Base-by-base conservation (phyloP, 73 alveolate species). In the Paramecium biaurelia region DNA sequence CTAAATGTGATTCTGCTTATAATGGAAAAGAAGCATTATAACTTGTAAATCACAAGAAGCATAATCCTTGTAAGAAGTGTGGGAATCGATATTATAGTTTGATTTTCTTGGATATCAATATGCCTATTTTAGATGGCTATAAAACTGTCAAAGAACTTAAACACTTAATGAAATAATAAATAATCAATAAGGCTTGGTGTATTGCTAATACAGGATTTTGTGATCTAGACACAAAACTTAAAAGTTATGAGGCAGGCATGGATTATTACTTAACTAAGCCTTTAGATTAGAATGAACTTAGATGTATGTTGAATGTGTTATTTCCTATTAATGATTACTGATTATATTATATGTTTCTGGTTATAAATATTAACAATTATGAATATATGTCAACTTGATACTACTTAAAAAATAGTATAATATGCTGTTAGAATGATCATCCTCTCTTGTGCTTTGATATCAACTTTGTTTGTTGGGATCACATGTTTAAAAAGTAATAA, bases 131-230 rank as follows among this genome's bases (percentile, higher is more conserved):
- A 45, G 90, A 79, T 45, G 90, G 90, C 3, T 42, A 43, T 45
- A 21, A 45, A 79, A 79, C 90, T 24, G 90, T 79, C 28, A 41
- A 41, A 79, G 90, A 79, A 79, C n/a, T 79, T 1, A 79, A 45
- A 45, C 4, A 24, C 5, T 20, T 79, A 26, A 41, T 42, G 42
- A 30, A 20, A 79, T 20, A 43, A 23, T 24, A 79, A 79, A 45
- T 24, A 7, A 41, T 79, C 10, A 38, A 38, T 21, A 41, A 41
- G 10, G 72, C 56, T n/a, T 41, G 45, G 42, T 79, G 90, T 42
- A 34, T 79, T 79, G 90, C 90, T 42, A 79, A 79, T 34, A 79
- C 90, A 20, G 90, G 76, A 24, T 79, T 79, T 53, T 43, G 74
- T 24, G 90, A 79, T 79, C 7, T 79, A 20, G 45, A 79, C 5